Base-by-base conservation (phyloP, 2,329 filamentous ascomycete genomes). In the Talaromyces verruculosus region DNA sequence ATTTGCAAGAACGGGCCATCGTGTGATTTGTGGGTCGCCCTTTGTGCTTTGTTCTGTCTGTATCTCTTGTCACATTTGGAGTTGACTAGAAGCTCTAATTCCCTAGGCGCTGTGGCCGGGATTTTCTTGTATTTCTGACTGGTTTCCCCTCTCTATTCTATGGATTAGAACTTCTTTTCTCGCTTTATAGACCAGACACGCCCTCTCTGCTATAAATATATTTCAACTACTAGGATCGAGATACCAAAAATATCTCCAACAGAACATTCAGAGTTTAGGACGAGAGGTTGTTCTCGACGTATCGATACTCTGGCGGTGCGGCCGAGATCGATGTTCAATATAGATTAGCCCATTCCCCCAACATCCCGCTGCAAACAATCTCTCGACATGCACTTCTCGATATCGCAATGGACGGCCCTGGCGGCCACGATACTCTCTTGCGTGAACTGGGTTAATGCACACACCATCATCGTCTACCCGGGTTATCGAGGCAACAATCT, bases 401-500 rank as follows among this genome's bases (percentile, higher is more conserved):
- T 39, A 43, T 63, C 66, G 53, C 63, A 57, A 64, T 67, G 65
- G 65, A 67, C 61, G 37, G 63, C 63, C 17, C 28, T 65, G 66
- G 62, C 51, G 33, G 63, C 60, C 33, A 61, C 58, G 30, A 47
- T 61, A 28, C 58, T 67, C n/a, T 58, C 37, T 39, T 77, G 79
- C 63, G 70, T 75, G 37, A 72, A 78, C 30, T 68, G 81, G 57
- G 78, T 78, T 7, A 73, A 79, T 22, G 82, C 84, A 57, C 92
- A 96, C 77, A 91, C 85, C n/a, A 85, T 96, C 74, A 89, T 96
- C 77, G 89, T 89, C 68, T 96, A 96, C 75, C 93, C 92, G 0
- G 91, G 91, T 71, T 94, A 90, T 88, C 82, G 93, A 85, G 93
- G 92, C 69, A 89, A 96, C 82, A 96, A 92, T 76, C 86, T 96